Evolutionary conservation across 108 stramenopile genomes (phyloP), one percentile per base, ranked within the genome.

Genomic region (Cyclotella atomus): DNA sequence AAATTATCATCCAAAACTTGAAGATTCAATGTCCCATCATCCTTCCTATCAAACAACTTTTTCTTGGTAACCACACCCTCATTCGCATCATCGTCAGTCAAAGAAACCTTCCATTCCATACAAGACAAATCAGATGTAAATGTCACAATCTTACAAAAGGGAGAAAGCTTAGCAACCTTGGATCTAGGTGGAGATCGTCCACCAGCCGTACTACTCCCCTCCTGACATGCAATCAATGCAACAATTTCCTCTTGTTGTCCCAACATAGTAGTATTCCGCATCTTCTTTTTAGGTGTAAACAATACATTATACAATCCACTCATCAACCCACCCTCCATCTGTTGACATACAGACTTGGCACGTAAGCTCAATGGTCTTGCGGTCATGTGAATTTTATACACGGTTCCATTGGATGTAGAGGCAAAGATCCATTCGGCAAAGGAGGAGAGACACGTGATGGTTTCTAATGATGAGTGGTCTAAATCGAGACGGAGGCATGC

Each of bases 331-430:
- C 29, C 28, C 1, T 36, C 35, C 36, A 36, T 54, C 25, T 57
- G 62, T 20, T 3, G 30, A 24, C 24, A 24, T 47, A 78, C 47
- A 54, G 59, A 47, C 28, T 70, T 78, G 44, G 77, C 77, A 59
- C 59, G 68, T 54, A 78, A 21, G 2, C 59, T 30, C 64, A 59
- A 28, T 27, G 77, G 77, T 20, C 70, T 36, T 2, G 70, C 34
- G 7, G 77, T 78, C 33, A 38, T 70, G 5, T 27, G 20, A 7
- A 78, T 28, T 52, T 78, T 78, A 46, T 68, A 78, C 4, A 78
- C 5, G 0, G 54, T 35, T 7, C 77, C 77, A 2, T 25, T 16
- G 19, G 73, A 65, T 12, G 62, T 30, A 19, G 54, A 43, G 28
- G 30, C 32, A 32, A 65, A 21, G 6, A 59, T 65, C 65, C 64